Evolutionary conservation across 805 yeast species (phyloP), one percentile per base, ranked within the genome.

Genomic region (Yarrowia sp.): DNA sequence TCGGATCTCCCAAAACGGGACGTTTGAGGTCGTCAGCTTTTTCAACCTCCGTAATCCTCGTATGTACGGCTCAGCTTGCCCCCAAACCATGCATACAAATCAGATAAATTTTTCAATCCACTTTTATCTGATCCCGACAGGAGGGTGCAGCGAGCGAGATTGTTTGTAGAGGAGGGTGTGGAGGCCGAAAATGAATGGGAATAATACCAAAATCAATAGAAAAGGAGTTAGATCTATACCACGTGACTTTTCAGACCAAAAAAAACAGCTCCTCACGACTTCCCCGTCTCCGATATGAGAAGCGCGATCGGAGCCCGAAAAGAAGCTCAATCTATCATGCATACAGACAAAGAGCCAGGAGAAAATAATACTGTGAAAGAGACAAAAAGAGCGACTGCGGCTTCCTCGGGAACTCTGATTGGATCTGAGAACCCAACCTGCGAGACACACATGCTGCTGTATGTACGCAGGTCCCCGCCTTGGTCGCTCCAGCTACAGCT

Each of bases 71-170:
- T 31, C 14, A n/a, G n/a, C 38, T 47, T 47, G 55, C 55, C 55
- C 38, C 38, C 55, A 47, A 47, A 47, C 55, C 55, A 47, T 47
- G 55, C 55, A 47, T 47, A 47, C 38, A 31, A 44, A 47, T 47
- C 55, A 19, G 55, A 47, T 47, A 47, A 47, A 47, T 29, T 13
- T 7, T 19, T 27, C 16, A 18, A n/a, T 7, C 18, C n/a, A 12
- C 1, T 38, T 47, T 47, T 47, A 47, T 47, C 55, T 31, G 55
- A 47, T 47, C 55, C 55, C 27, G n/a, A 6, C 21, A 19, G 53
- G 53, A 29, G 22, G 19, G 39, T 8, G 8, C 39, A 7, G 38
- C n/a, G n/a, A n/a, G n/a, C n/a, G n/a, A n/a, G n/a, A n/a, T n/a
- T n/a, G n/a, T n/a, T n/a, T n/a, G n/a, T n/a, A n/a, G n/a, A n/a